Base-by-base conservation (phyloP, 257 asterid species). In the Eucommia ulmoides region DNA sequence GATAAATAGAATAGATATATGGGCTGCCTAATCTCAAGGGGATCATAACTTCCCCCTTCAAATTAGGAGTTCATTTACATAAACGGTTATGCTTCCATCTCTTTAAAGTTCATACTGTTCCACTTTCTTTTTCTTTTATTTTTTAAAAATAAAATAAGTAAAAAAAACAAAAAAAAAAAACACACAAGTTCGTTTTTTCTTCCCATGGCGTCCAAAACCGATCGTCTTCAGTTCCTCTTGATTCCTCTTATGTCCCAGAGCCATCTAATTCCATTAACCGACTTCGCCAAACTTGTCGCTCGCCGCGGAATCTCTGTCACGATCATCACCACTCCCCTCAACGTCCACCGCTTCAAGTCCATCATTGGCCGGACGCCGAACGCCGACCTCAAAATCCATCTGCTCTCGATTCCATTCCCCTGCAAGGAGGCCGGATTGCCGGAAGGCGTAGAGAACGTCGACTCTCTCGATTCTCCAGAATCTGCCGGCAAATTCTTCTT, bases 201-300 rank as follows among this genome's bases (percentile, higher is more conserved):
- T n/a, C n/a, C n/a, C n/a, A n/a, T n/a, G n/a, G n/a, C n/a, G n/a
- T n/a, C n/a, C n/a, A n/a, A n/a, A n/a, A n/a, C n/a, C n/a, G n/a
- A n/a, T n/a, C n/a, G n/a, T n/a, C 89, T 67, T 41, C 94, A 79
- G 54, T 71, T 82, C 17, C 70, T 61, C 12, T 51, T 82, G 33
- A 47, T 82, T 15, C 93, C 93, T 19, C 65, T 72, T 61, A 12
- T 76, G 74, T 78, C 83, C n/a, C 86, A 69, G 41, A 85, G 93
- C 63, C 89, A 79, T 49, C 24, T 67, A 50, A 62, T 79, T n/a
- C 86, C 88, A 15, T 68, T 71, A 74, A 45, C 71, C 7, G 94
- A 80, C 60, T 70, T 83, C 1, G 80, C 82, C 45, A 55, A 67
- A 52, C 25, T 74, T 23, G 68, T 82, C 0, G 83, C 85, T 0